These are phyloP conservation scores for Candida hispaniensis DNA, from an alignment of 805 yeast genomes.

Conservation along the genomic window DNA sequence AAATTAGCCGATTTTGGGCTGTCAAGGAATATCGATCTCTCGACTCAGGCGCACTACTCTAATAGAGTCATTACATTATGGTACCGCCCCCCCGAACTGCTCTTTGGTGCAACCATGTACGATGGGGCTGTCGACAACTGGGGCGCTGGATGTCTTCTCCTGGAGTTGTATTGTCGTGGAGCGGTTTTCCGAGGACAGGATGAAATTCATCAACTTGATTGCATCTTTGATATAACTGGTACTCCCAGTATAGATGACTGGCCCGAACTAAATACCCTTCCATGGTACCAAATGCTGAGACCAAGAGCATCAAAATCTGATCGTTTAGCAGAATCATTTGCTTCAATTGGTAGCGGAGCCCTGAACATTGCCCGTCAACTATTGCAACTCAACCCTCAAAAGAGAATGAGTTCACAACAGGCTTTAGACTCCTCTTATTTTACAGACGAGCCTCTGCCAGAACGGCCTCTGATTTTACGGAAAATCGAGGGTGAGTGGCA, in stretches of 20 bases:
- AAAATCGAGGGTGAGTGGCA: conserved; percentile 83
- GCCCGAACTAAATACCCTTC: conserved; percentile 69
- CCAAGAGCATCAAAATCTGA: conserved; percentile 36
- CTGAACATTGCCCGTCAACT: conserved; percentile 55
- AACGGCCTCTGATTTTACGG: conserved; percentile 44
- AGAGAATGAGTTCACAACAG: conserved; percentile 54
- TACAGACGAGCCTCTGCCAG: conserved; percentile 53
- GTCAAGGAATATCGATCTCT: conserved; percentile 40
- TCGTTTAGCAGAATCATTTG: conserved; percentile 36
- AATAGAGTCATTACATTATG: conserved; percentile 92
- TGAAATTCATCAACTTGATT: conserved; percentile 71
- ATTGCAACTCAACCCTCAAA: conserved; percentile 56
- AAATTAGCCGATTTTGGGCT: conserved; percentile 95
- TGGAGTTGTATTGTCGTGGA: conserved; percentile 62
- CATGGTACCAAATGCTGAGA: conserved; percentile 84
- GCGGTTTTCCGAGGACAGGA: conserved; percentile 84
- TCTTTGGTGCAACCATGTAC: conserved; percentile 83
- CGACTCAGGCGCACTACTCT: conserved; percentile 61
- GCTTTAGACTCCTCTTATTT: conserved; percentile 70
- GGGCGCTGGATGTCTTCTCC: conserved; percentile 90
- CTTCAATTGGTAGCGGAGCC: conserved; percentile 35
- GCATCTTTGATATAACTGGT: conserved; percentile 77
- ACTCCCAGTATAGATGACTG: conserved; percentile 64
- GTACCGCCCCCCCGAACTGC: conserved; percentile 94
- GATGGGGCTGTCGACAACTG: conserved; percentile 89